A percentile compares a stretch with the other conserved stretches of the same genome.
phyloP scores from a whole-genome alignment of 192 early-diverging fungal species.

The Backusella tarrabulga region DNA sequence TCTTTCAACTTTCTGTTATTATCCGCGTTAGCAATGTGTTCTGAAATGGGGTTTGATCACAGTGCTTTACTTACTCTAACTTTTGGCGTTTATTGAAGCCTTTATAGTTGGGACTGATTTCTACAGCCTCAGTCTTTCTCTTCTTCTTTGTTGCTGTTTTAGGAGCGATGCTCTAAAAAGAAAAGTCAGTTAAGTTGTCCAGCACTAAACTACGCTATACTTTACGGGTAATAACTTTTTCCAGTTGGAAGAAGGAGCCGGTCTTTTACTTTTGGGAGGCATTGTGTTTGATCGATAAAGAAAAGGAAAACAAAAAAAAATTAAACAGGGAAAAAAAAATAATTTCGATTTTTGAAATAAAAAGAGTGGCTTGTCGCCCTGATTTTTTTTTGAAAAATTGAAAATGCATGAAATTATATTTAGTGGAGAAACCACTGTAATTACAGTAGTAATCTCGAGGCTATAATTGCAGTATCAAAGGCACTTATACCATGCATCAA shows the following conservation, averaged over 20 bases:
- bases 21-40: slow-evolving; percentile 28
- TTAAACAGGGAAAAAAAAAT: slow-evolving; percentile 4
- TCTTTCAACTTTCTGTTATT: slow-evolving; percentile 11
- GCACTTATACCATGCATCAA: too few relatives aligned
- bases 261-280: not conserved
- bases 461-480: too few relatives aligned
- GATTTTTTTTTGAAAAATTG: not conserved
- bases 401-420: not conserved
- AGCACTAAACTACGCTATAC: not conserved
- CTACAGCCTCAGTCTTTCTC: slow-evolving; percentile 32
- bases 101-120: slow-evolving; percentile 16
- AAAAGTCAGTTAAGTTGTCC: not conserved
- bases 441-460: too few relatives aligned
- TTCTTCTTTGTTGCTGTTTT: slow-evolving; percentile 17
- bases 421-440: not conserved
- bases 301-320: slow-evolving; percentile 4
- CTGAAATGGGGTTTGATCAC: not conserved
- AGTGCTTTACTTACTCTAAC: not conserved
- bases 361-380: not conserved
- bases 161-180: slow-evolving; percentile 22
- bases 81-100: slow-evolving; percentile 7
- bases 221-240: slow-evolving; percentile 44
- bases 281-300: not conserved
- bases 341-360: not conserved
- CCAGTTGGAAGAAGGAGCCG: slow-evolving; percentile 52